A percentile compares a stretch with the other conserved stretches of the same genome.
These are phyloP conservation scores for Achaetomiella virescens DNA, from an alignment of 495 filamentous ascomycete species.

Conservation along the genomic window DNA sequence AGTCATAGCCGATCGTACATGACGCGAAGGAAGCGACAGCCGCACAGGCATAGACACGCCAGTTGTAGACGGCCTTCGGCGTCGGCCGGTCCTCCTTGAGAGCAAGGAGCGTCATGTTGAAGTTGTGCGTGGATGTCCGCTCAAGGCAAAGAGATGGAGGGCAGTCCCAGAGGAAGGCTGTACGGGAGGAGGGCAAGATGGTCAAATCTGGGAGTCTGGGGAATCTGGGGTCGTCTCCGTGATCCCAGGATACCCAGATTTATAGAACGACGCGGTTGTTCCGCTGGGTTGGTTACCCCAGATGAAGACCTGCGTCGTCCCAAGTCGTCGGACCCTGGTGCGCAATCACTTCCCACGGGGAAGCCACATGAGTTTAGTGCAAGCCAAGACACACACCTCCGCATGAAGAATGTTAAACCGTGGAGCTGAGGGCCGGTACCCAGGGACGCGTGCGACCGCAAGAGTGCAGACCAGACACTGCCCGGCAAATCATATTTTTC, in stretches of 20 bases:
- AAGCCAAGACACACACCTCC: slow-evolving; percentile 8
- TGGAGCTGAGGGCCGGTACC: background rate
- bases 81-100: slow-evolving; percentile 61
- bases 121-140: too few species aligned
- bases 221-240: background rate
- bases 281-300: slow-evolving; percentile 5
- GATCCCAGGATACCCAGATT: slow-evolving; percentile 11
- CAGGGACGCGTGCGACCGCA: background rate
- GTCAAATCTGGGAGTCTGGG: slow-evolving; percentile 9
- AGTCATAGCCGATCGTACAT: slow-evolving; percentile 68
- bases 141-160: too few species aligned
- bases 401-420: slow-evolving; percentile 14
- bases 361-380: slow-evolving; percentile 6
- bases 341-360: slow-evolving; percentile 14
- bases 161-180: background rate
- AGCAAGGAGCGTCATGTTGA: slow-evolving; percentile 52
- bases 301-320: background rate
- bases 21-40: slow-evolving; percentile 61
- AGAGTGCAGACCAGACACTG: background rate
- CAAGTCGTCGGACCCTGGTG: slow-evolving; percentile 7
- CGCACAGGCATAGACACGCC: slow-evolving; percentile 60
- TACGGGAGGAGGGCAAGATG: background rate
- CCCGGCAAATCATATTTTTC: slow-evolving; percentile 13
- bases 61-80: slow-evolving; percentile 66
- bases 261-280: slow-evolving; percentile 9